Conservation (phyloP, 208 protist genomes). For the Trypanosoma brucei region DNA sequence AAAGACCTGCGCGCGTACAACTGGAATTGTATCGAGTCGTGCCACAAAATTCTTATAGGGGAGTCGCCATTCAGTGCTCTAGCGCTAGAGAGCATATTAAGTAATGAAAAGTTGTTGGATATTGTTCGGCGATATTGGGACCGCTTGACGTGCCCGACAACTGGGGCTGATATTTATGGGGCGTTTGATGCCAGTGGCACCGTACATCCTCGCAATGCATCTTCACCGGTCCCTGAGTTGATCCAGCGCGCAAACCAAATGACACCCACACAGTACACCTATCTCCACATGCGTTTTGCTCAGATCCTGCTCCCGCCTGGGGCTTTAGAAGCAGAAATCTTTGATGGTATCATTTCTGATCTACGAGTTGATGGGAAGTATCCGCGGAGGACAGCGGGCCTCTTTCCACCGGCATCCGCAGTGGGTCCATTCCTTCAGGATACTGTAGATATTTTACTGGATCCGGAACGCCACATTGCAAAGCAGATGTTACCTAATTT, state of each 20-base stretch:
- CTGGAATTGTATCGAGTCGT: constrained; percentile 61
- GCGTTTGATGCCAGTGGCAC: background rate
- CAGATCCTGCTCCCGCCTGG: constrained; percentile 59
- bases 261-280: constrained; percentile 79
- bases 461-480: background rate
- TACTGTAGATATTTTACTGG: background rate
- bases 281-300: constrained; percentile 78
- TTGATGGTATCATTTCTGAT: constrained; percentile 72
- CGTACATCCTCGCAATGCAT: too few relatives aligned
- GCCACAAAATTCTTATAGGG: constrained; percentile 61
- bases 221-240: background rate
- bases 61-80: constrained; percentile 22
- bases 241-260: constrained; percentile 40
- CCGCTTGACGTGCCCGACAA: constrained; percentile 59
- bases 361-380: constrained; percentile 58
- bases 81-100: constrained; percentile 27
- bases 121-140: constrained; percentile 80
- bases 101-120: constrained; percentile 59
- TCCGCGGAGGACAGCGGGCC: background rate
- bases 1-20: constrained; percentile 25
- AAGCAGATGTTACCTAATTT: background rate
- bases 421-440: too few relatives aligned
- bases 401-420: too few relatives aligned
- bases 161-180: background rate
- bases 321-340: constrained; percentile 60